Evolutionary conservation across 352 stramenopile genomes (phyloP), one percentile per base, ranked within the genome.

Genomic region (Pythium sp.): DNA sequence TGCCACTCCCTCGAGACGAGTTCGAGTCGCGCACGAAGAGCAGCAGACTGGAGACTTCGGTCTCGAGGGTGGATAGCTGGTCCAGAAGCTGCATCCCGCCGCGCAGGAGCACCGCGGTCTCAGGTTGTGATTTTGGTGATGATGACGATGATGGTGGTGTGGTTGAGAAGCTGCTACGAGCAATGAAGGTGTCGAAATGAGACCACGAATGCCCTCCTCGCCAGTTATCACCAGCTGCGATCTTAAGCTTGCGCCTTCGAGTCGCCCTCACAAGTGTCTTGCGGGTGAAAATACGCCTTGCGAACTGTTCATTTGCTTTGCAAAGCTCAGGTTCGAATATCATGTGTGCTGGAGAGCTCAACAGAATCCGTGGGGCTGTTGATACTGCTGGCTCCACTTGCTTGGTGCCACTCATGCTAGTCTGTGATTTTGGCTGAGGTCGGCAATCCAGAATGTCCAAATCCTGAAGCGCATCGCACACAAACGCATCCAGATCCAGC

Each of bases 391-490:
- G 36, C 11, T 41, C 36, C 11, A 12, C 14, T 41, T 41, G 36
- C 14, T 41, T 41, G 36, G 36, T 41, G 36, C 36, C 15, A 11
- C 36, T 12, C 11, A 14, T 41, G 36, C 36, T 41, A 15, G 36
- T 15, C 36, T 41, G 36, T 41, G 36, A 3, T 41, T 15, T 41
- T 26, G 58, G 53, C 30, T 53, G 30, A 49, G 69, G 14, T 12
- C 72, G 64, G 34, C 77, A 70, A 38, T 83, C 76, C 7, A 83
- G 49, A 43, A 83, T 80, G 15, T 83, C 76, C 34, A 80, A 54
- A 26, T 79, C 62, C 20, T 71, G 49, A 2, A 80, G 60, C 26
- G 64, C 64, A 55, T 77, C 53, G 14, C 55, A 18, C 18, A 80
- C 46, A 9, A 74, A 1, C 2, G 43, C 47, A 24, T 65, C 53